Evolutionary conservation across 257 asterid genomes (phyloP).

Genomic region (Plantago ovata): DNA sequence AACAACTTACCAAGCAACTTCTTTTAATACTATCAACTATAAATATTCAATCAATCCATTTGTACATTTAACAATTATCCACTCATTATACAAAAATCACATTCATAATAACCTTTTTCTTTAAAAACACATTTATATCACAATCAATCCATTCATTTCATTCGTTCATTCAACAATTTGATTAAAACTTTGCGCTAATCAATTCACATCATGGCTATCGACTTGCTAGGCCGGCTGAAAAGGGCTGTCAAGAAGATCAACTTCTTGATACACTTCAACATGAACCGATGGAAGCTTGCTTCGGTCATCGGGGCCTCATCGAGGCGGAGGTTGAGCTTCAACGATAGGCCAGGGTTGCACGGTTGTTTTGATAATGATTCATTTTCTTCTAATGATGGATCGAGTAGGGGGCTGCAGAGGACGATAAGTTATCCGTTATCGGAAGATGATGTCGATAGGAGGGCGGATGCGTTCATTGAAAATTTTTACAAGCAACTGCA

Average conservation of each 20-base stretch:
- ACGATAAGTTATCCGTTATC: conserved; percentile 56
- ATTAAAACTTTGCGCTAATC: too few relatives aligned
- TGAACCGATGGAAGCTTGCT: conserved; percentile 54
- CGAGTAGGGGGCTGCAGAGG: conserved; percentile 39
- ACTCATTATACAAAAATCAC: neutral
- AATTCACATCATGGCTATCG: conserved; percentile 40
- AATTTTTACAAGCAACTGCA: conserved; percentile 65
- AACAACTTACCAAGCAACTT: conserved; percentile 10
- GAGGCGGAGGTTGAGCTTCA: conserved; percentile 56
- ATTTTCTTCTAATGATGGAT: conserved; percentile 25
- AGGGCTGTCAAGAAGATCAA: conserved; percentile 78
- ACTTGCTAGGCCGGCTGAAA: conserved; percentile 49
- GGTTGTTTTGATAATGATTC: conserved; percentile 31
- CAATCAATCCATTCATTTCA: neutral
- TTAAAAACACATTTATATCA: neutral
- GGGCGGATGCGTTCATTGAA: conserved; percentile 79
- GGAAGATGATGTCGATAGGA: conserved; percentile 82
- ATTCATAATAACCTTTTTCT: neutral
- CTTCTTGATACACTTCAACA: conserved; percentile 45
- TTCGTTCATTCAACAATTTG: neutral
- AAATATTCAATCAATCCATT: neutral
- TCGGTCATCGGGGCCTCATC: conserved; percentile 48
- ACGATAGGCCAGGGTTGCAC: conserved; percentile 50
- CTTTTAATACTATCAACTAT: neutral
- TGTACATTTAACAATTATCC: neutral